Conservation (phyloP, 352 stramenopile genomes). For the Elongisporangium prolatum region DNA sequence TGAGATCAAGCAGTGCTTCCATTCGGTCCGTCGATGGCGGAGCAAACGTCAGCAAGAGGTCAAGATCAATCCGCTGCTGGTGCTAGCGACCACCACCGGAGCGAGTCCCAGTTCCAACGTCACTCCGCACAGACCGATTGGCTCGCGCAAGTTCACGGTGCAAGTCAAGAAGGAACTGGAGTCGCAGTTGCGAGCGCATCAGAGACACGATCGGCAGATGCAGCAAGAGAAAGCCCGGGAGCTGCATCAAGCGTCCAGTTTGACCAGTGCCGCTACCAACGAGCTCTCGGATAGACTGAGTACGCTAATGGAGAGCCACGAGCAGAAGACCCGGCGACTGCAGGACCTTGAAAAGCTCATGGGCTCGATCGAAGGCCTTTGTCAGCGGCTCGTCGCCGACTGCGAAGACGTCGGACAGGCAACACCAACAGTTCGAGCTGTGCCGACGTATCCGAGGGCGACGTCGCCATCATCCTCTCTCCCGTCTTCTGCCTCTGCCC, state of each 20-base stretch:
- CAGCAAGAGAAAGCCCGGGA: slow-evolving; percentile 35
- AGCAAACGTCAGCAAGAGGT: slow-evolving; percentile 22
- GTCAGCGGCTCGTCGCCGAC: slow-evolving; percentile 52
- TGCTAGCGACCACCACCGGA: neutral
- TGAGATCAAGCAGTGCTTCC: slow-evolving; percentile 44
- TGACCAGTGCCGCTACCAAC: slow-evolving; percentile 31
- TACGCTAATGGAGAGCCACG: slow-evolving; percentile 46
- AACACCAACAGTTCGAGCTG: slow-evolving; percentile 1
- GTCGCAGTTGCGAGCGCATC: slow-evolving; percentile 15
- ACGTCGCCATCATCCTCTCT: slow-evolving; percentile 5
- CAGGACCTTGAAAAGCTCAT: slow-evolving; percentile 56
- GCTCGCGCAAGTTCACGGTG: slow-evolving; percentile 42
- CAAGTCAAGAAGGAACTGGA: slow-evolving; percentile 39
- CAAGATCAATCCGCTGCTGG: slow-evolving; percentile 47
- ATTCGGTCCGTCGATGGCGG: slow-evolving; percentile 1
- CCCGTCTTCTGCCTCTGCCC: slow-evolving; percentile 5
- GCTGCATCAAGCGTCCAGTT: slow-evolving; percentile 10
- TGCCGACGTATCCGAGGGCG: neutral
- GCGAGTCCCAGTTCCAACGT: neutral
- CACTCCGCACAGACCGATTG: neutral
- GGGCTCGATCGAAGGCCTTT: slow-evolving; percentile 58
- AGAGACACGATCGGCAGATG: slow-evolving; percentile 39
- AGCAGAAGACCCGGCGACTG: slow-evolving; percentile 51
- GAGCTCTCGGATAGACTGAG: slow-evolving; percentile 40
- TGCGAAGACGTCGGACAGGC: slow-evolving; percentile 15